Base-by-base conservation (phyloP, 1,284 basidiomycete species). In the Ganoderma sp. region DNA sequence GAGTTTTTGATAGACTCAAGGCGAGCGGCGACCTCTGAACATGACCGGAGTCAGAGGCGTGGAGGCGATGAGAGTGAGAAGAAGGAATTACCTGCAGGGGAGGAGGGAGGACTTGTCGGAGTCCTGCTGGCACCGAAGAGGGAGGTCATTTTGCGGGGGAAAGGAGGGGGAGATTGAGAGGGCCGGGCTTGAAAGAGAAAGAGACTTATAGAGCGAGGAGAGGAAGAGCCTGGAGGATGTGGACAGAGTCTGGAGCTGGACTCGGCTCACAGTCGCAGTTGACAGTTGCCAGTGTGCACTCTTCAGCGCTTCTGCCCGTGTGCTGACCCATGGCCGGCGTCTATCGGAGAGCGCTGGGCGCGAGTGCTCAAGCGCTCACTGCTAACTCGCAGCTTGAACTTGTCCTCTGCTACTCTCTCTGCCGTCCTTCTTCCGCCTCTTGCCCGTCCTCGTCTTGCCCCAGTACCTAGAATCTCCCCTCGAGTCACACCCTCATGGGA, bases 1-100 rank as follows among this genome's bases (percentile, higher is more conserved):
- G 86, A 84, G 63, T 84, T 83, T 88, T 93, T 91, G 64, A 95
- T 79, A 43, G 88, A 86, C 73, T 93, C 88, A 76, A 92, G 93
- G 66, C 86, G 84, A 10, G 88, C 81, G 12, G 79, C 78, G 81
- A 84, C 82, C 77, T 91, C 90, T 89, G 71, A 0, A 25, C 32
- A 28, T 25, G 42, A 63, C 39, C 39, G 10, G 22, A 3, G 28
- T 48, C n/a, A 19, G 39, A 32, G 37, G 25, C 9, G 17, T 56
- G 6, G 8, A 9, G 1, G 67, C 15, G 15, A 7, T 5, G 17
- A 39, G 17, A 17, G 41, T 60, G 58, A 17, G 19, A 43, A 3
- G 66, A 63, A 66, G 58, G 57, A 60, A 41, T 39, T 76, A 83
- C 81, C 83, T 75, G 78, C 76, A 43, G 77, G 80, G 64, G 74